Conservation (phyloP, 352 stramenopile species). For the Phytophthora brassicae region DNA sequence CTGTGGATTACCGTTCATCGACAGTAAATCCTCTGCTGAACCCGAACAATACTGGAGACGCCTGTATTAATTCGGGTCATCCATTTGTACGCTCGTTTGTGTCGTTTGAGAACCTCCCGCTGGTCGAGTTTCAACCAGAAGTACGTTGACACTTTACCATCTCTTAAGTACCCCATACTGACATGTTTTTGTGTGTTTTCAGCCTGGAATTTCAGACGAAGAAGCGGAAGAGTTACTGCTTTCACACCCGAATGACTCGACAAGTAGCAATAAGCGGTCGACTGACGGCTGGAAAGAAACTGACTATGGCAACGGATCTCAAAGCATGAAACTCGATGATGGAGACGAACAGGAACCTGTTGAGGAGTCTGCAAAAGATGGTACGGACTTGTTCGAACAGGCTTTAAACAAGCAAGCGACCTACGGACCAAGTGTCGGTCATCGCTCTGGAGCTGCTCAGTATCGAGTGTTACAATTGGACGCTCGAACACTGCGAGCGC, state of each 20-base stretch:
- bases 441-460: conserved; percentile 47
- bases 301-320: conserved; percentile 58
- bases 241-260: conserved; percentile 47
- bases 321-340: conserved; percentile 80
- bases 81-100: conserved; percentile 95
- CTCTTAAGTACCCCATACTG: background rate
- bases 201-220: conserved; percentile 75
- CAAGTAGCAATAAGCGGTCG: conserved; percentile 19
- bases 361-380: conserved; percentile 34
- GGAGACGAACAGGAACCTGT: conserved; percentile 46
- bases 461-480: conserved; percentile 86
- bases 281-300: conserved; percentile 57
- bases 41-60: conserved; percentile 83
- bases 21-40: conserved; percentile 93
- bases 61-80: conserved; percentile 93
- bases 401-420: conserved; percentile 86
- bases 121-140: conserved; percentile 93
- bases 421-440: conserved; percentile 43
- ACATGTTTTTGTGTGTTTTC: conserved; percentile 7
- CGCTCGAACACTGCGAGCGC: conserved; percentile 59
- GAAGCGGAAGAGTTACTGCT: conserved; percentile 85
- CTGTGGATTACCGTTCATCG: conserved; percentile 94
- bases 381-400: conserved; percentile 74
- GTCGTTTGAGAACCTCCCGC: conserved; percentile 94
- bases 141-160: conserved; percentile 32